Percentiles rank a stretch among this genome's conserved stretches.
These are phyloP conservation scores for Ophiosphaerella narmari DNA, from an alignment of 2,329 filamentous ascomycete genomes.

Conservation along the genomic window DNA sequence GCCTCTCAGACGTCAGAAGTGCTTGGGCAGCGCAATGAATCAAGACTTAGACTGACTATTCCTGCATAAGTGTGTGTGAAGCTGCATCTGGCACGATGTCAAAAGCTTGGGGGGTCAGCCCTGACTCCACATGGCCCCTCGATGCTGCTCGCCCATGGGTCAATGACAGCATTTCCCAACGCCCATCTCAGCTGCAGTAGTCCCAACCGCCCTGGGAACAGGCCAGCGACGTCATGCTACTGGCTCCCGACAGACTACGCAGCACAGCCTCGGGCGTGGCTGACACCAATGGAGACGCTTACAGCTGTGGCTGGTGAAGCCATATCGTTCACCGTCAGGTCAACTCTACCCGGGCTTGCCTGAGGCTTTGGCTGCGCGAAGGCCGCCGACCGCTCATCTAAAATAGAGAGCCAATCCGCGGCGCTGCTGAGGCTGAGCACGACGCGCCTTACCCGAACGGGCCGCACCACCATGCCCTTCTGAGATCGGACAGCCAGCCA, in stretches of 20 bases:
- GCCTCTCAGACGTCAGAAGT: constrained; percentile 36
- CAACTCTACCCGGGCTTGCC: constrained; percentile 26
- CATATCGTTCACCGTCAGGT: constrained; percentile 29
- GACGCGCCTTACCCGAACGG: constrained; percentile 33
- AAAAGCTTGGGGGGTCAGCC: constrained; percentile 35
- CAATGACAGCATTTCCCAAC: constrained; percentile 37
- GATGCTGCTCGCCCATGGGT: constrained; percentile 33
- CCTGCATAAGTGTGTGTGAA: constrained; percentile 43
- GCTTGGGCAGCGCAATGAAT: constrained; percentile 34
- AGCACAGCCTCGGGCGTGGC: constrained; percentile 46
- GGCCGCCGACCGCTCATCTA: constrained; percentile 22
- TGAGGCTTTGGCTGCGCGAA: constrained; percentile 23
- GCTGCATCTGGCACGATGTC: constrained; percentile 23
- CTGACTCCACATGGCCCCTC: constrained; percentile 37
- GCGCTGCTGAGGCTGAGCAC: constrained; percentile 20
- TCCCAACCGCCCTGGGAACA: constrained; percentile 25
- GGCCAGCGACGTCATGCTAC: constrained; percentile 35
- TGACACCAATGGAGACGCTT: constrained; percentile 27
- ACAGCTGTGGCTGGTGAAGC: constrained; percentile 28
- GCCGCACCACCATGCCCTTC: constrained; percentile 25
- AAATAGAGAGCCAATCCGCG: constrained; percentile 33
- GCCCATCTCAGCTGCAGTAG: constrained; percentile 39
- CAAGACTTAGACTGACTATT: constrained; percentile 37
- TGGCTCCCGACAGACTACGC: constrained; percentile 28
- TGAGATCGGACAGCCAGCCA: constrained; percentile 25